A percentile compares a stretch with the other conserved stretches of the same genome.
Conservation (phyloP, 148 eudicot genomes). For the Rhododendron simsii region DNA sequence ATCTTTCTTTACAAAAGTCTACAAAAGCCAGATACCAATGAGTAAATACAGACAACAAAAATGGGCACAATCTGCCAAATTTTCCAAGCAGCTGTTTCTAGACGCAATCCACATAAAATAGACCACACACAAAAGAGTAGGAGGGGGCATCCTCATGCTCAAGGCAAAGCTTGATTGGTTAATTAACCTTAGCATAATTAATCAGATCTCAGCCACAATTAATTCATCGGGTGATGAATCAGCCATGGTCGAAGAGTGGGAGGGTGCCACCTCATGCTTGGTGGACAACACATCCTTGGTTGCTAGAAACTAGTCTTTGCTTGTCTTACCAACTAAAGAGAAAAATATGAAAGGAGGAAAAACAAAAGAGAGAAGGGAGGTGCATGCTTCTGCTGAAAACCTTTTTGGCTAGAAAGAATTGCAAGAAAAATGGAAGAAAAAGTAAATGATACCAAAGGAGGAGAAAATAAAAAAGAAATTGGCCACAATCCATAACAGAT, state of each 20-base stretch:
- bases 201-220: not conserved
- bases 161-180: not conserved
- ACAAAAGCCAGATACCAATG: constrained; percentile 14
- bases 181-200: not conserved
- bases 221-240: not conserved
- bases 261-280: not conserved
- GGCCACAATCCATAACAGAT: not conserved
- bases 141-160: not conserved
- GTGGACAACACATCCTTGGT: not conserved
- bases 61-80: not conserved
- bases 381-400: not conserved
- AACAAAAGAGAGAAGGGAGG: not conserved
- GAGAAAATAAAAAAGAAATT: not conserved
- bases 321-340: not conserved
- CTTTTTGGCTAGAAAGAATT: not conserved
- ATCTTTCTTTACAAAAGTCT: constrained; percentile 91
- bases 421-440: not conserved
- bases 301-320: not conserved
- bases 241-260: not conserved
- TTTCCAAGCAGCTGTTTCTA: not conserved
- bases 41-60: not conserved
- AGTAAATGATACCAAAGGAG: not conserved
- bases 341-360: not conserved
- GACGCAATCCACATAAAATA: not conserved
- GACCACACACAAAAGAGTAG: not conserved